A percentile compares a stretch with the other conserved stretches of the same genome.
phyloP scores from a whole-genome alignment of 164 flowering plant species.

The Magnolia officinalis region DNA sequence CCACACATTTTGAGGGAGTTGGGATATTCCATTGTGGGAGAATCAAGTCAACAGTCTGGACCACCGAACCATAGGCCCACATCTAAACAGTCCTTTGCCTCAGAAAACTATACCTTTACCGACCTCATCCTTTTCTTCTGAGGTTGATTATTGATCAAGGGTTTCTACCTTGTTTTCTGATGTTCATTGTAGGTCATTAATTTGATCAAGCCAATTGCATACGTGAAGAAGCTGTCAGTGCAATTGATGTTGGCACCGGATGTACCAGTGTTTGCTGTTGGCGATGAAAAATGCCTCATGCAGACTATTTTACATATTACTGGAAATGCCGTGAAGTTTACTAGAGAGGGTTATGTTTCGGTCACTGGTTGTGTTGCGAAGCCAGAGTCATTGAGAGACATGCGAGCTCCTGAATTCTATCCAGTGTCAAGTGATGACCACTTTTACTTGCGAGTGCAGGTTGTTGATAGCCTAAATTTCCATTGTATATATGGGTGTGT shows the following conservation, averaged over 20 bases:
- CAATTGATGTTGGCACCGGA: constrained; percentile 47
- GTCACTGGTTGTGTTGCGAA: constrained; percentile 50
- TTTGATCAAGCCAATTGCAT: constrained; percentile 61
- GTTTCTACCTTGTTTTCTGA: neutral
- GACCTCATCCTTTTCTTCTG: neutral
- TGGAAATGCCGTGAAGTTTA: constrained; percentile 77
- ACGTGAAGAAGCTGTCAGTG: constrained; percentile 54
- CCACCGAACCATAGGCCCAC: neutral
- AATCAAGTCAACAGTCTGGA: neutral
- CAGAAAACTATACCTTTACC: neutral
- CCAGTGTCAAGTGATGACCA: constrained; percentile 46
- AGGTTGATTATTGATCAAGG: neutral
- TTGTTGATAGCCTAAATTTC: constrained; percentile 8
- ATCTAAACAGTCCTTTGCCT: neutral
- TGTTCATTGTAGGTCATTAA: constrained; percentile 38
- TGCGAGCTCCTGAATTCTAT: constrained; percentile 45
- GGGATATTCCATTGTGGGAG: neutral
- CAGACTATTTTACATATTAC: constrained; percentile 56
- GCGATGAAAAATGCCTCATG: constrained; percentile 70
- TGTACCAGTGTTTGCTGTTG: constrained; percentile 52
- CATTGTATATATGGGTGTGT: neutral
- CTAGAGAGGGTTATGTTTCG: constrained; percentile 57
- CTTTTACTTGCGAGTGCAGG: constrained; percentile 67
- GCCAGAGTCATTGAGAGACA: constrained; percentile 50
- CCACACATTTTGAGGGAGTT: neutral